These are phyloP conservation scores for Vitis hybrid DNA, from an alignment of 177 flowering plant genomes.

Conservation along the genomic window DNA sequence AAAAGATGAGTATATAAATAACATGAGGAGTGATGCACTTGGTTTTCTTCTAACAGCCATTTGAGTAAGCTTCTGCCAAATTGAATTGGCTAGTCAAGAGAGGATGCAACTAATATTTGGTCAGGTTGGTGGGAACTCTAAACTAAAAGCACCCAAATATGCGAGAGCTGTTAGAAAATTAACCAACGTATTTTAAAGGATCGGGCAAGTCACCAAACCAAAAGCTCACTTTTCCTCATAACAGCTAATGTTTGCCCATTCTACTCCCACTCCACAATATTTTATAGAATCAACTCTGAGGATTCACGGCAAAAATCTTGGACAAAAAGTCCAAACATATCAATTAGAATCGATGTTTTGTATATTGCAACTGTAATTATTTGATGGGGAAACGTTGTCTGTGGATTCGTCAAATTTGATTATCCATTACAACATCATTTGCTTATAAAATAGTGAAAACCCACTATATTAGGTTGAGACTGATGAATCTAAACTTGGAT, in stretches of 20 bases:
- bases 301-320: not conserved
- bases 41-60: not conserved
- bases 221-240: not conserved
- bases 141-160: conserved; percentile 19
- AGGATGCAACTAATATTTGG: conserved; percentile 60
- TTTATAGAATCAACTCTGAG: too few relatives aligned
- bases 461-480: too few relatives aligned
- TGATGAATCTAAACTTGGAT: too few relatives aligned
- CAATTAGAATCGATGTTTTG: too few relatives aligned
- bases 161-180: not conserved
- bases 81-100: conserved; percentile 53
- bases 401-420: too few relatives aligned
- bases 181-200: not conserved
- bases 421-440: too few relatives aligned
- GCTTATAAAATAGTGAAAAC: too few relatives aligned
- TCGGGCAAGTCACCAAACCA: conserved; percentile 22
- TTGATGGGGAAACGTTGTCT: too few relatives aligned
- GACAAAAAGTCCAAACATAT: too few relatives aligned
- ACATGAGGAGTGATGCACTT: not conserved
- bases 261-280: not conserved
- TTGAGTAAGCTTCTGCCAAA: conserved; percentile 20
- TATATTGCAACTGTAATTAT: too few relatives aligned
- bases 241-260: conserved; percentile 4
- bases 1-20: conserved; percentile 19
- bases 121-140: conserved; percentile 45